Evolutionary conservation across 2,329 filamentous ascomycete genomes (phyloP), one percentile per base, ranked within the genome.

Genomic region (Aspergillus intermedius): DNA sequence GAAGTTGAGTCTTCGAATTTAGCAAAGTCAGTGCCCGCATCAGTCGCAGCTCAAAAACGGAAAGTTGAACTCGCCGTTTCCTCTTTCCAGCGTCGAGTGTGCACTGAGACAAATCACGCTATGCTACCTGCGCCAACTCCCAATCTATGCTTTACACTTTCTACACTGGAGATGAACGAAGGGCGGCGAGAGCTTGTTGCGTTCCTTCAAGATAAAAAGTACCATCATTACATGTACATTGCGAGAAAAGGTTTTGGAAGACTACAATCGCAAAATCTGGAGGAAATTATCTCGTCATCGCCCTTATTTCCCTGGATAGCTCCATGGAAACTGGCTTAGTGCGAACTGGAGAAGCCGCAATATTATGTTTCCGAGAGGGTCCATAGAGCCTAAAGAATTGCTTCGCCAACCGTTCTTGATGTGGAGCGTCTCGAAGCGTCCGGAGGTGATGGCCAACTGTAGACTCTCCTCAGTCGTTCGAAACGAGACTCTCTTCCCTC

Each of bases 271-370:
- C 41, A 43, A 10, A 43, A 9, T 22, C 23, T 43, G 22, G 41
- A 43, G 22, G 41, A 43, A 25, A 15, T 28, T 5, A 43, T 43
- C 2, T n/a, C n/a, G 9, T 25, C 41, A 25, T 43, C 41, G 19
- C 22, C 22, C 5, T 12, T 15, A 15, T 25, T 43, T 43, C 41
- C 41, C 19, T 43, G 41, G 22, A 30, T 49, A 53, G 19, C 51
- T 57, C 13, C 51, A 59, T 32, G 54, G 57, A n/a, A 60, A 44
- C 42, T 60, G 56, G 55, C 51, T 60, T 1, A 49, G 47, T 32
- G 23, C 34, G 10, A 44, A 53, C 25, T 60, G 56, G 55, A 23
- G 42, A 1, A 40, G 46, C 5, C 45, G 44, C 13, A 51, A 60
- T 42, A 56, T 58, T 12, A 45, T 54, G 12, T 58, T 58, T 15